These are phyloP conservation scores for Cymbidium sinense DNA, from an alignment of 106 monocot species.

Conservation along the genomic window DNA sequence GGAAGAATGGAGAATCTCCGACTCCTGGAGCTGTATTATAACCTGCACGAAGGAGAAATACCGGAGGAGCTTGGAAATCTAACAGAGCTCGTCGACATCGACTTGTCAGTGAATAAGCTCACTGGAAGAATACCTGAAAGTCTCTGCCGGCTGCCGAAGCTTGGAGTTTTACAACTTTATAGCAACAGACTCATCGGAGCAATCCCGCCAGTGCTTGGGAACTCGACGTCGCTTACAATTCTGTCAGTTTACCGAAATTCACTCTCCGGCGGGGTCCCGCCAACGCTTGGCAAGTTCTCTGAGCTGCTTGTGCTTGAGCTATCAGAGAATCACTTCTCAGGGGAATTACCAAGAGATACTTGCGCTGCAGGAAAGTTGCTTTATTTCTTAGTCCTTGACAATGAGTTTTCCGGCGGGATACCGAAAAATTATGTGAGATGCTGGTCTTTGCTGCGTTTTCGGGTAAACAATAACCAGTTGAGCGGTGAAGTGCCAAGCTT, in stretches of 20 bases:
- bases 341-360: conserved; percentile 46
- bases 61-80: conserved; percentile 82
- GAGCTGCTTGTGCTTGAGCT: conserved; percentile 61
- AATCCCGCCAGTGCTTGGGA: conserved; percentile 54
- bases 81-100: conserved; percentile 54
- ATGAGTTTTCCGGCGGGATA: conserved; percentile 53
- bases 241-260: conserved; percentile 71
- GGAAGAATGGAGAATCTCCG: conserved; percentile 62
- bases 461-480: conserved; percentile 65
- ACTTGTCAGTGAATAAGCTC: conserved; percentile 72
- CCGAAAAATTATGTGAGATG: conserved; percentile 57
- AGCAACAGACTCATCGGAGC: conserved; percentile 67
- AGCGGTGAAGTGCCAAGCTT: conserved; percentile 42
- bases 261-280: conserved; percentile 60
- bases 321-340: conserved; percentile 73
- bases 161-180: conserved; percentile 67
- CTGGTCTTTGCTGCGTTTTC: conserved; percentile 57
- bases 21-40: conserved; percentile 85
- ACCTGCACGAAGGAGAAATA: conserved; percentile 50
- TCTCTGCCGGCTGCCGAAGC: conserved; percentile 45
- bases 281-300: conserved; percentile 54
- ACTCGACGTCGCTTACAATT: conserved; percentile 62
- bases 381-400: conserved; percentile 61
- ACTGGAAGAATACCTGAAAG: conserved; percentile 61
- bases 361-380: conserved; percentile 53